Conservation (phyloP, 2,329 filamentous ascomycete genomes). For the Talaromyces atroroseus region DNA sequence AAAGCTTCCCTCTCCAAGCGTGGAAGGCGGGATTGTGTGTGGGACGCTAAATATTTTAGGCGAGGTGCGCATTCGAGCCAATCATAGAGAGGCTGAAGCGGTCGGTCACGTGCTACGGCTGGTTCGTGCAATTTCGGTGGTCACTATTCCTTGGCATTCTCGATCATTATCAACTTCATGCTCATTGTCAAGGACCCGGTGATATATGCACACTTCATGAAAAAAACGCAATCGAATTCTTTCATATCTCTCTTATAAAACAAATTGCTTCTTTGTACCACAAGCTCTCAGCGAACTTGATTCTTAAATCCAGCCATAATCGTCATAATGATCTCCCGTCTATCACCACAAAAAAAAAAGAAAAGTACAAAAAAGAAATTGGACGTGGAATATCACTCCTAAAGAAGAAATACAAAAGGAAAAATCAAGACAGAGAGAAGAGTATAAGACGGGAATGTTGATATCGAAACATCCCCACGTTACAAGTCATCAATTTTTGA, state of each 20-base stretch:
- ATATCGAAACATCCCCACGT: background rate
- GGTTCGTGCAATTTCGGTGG: no score
- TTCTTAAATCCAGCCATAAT: background rate
- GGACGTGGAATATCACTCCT: background rate
- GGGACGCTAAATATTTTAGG: constrained; percentile 41
- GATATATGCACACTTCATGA: no score
- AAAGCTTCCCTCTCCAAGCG: constrained; percentile 21
- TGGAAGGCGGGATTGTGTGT: constrained; percentile 33
- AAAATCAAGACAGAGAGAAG: background rate
- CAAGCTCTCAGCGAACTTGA: background rate
- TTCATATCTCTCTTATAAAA: background rate
- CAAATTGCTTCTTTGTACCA: background rate
- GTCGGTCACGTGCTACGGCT: background rate
- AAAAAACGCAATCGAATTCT: background rate
- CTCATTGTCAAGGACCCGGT: no score
- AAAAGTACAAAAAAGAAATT: background rate
- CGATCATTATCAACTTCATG: no score
- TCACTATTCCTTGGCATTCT: background rate
- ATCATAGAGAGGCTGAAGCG: background rate
- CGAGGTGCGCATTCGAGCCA: constrained; percentile 17
- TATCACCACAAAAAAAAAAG: background rate
- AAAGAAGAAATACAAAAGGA: background rate
- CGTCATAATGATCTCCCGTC: background rate
- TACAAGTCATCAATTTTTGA: background rate
- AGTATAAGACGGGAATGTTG: background rate